Percentiles rank a stretch among this genome's conserved stretches.
phyloP scores from a whole-genome alignment of 345 rosid genomes.

The Kernera saxatilis region DNA sequence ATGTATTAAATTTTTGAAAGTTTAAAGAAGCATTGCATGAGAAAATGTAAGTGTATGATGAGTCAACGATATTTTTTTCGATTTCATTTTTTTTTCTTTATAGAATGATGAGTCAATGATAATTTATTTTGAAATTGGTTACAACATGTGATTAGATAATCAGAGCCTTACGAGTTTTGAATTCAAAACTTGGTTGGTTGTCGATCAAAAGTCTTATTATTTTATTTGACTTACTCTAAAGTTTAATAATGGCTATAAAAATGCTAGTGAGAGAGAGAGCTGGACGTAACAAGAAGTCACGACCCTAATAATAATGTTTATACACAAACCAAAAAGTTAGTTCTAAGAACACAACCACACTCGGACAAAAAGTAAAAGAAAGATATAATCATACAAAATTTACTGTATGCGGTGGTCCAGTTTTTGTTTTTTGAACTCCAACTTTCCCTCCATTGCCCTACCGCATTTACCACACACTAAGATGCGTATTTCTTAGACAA shows the following conservation, averaged over 20 bases:
- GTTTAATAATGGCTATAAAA: constrained; percentile 6
- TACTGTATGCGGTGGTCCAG: constrained; percentile 1
- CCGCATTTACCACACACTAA: neutral
- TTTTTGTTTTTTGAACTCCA: constrained; percentile 12
- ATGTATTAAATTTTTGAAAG: neutral
- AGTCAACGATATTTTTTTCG: neutral
- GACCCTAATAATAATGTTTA: constrained; percentile 6
- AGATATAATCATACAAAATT: neutral
- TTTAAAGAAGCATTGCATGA: neutral
- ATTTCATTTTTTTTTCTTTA: too few species aligned
- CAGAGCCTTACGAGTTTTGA: constrained; percentile 16
- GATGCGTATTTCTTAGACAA: neutral
- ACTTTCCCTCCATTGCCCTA: constrained; percentile 18
- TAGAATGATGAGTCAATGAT: constrained; percentile 26
- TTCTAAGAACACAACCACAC: constrained; percentile 14
- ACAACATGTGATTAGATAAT: constrained; percentile 17
- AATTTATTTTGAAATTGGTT: constrained; percentile 1
- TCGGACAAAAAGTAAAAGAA: constrained; percentile 8
- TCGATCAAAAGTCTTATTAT: neutral
- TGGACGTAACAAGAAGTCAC: constrained; percentile 11
- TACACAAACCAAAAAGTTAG: constrained; percentile 15
- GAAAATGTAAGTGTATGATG: neutral
- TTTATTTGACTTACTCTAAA: constrained; percentile 14
- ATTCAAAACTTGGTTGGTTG: constrained; percentile 8
- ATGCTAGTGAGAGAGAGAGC: neutral